Evolutionary conservation across 495 filamentous ascomycete species (phyloP).

Genomic region (Hypoxylon perforatum): DNA sequence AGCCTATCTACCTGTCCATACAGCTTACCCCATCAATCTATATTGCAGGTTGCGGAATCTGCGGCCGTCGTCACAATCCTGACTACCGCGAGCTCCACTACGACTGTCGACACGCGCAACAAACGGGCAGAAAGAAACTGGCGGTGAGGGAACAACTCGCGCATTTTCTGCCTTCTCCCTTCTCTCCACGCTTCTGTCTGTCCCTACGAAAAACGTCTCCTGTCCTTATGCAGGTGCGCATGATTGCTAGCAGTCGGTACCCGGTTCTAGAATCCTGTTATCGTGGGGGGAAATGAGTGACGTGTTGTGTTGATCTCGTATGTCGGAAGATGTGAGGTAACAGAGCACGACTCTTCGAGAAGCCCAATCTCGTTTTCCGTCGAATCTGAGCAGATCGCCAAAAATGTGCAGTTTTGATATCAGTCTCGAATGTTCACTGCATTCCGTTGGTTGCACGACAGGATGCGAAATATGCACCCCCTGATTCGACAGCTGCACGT

Average conservation of each 20-base stretch:
- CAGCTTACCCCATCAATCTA: conserved; percentile 39
- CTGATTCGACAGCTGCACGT: conserved; percentile 38
- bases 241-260: conserved; percentile 16
- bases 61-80: conserved; percentile 41
- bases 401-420: not conserved
- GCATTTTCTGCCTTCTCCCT: not conserved
- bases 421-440: not conserved
- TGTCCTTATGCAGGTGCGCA: conserved; percentile 9
- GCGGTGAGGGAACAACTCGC: conserved; percentile 31
- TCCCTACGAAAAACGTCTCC: conserved; percentile 5
- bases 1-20: conserved; percentile 8
- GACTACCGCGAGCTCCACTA: conserved; percentile 33
- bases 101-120: conserved; percentile 36
- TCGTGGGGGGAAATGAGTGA: conserved; percentile 11
- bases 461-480: not conserved
- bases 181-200: conserved; percentile 6
- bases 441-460: conserved; percentile 10
- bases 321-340: not conserved
- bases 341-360: not conserved
- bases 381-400: not conserved
- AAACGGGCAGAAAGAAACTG: conserved; percentile 34
- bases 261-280: conserved; percentile 19
- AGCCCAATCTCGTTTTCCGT: not conserved
- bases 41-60: conserved; percentile 35
- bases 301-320: not conserved